Base-by-base conservation (phyloP, 1,139 yeast genomes). In the Hansenula anomala region DNA sequence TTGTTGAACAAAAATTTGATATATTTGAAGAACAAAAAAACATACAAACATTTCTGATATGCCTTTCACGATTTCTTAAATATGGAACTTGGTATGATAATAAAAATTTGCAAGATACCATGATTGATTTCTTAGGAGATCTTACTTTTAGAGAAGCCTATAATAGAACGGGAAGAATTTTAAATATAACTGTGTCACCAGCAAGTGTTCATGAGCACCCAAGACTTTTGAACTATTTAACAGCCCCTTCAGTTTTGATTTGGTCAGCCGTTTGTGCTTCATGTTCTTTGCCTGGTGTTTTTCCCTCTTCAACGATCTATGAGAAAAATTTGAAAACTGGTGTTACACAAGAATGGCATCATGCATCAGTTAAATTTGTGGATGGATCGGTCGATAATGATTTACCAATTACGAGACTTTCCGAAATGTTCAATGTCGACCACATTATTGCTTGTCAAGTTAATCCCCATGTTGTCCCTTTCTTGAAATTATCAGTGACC, bases 241-340 rank as follows among this genome's bases (percentile, higher is more conserved):
- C 98, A 0, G 90, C 97, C 0, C 98, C 98, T 0, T 87, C 94
- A 56, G 97, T 90, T 6, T 71, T 92, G 16, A 82, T 92, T 30
- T 83, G 96, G 92, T 87, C 96, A 1, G 98, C 97, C 0, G 97
- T 92, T 1, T 89, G 97, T 63, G 97, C 97, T 1, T 86, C 96
- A 30, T 92, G 98, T 60, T 82, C 97, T 0, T 73, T 92, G 19
- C 98, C 99, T 0, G 86, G 96, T 1, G 73, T 92, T 3, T 94
- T 92, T 58, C 86, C 95, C 0, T 82, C 96, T 1, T 80, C 89
- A 23, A 80, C 92, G 1, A 78, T 92, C 31, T 81, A 82, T 54
- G 97, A 92, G 50, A 89, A 88, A 60, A 81, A 85, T 50, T 78
- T 85, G 2, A 69, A 69, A 40, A 86, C 95, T 0, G 81, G 81